These are phyloP conservation scores for Coprinopsis sp. DNA, from an alignment of 768 basidiomycete genomes.

Conservation along the genomic window DNA sequence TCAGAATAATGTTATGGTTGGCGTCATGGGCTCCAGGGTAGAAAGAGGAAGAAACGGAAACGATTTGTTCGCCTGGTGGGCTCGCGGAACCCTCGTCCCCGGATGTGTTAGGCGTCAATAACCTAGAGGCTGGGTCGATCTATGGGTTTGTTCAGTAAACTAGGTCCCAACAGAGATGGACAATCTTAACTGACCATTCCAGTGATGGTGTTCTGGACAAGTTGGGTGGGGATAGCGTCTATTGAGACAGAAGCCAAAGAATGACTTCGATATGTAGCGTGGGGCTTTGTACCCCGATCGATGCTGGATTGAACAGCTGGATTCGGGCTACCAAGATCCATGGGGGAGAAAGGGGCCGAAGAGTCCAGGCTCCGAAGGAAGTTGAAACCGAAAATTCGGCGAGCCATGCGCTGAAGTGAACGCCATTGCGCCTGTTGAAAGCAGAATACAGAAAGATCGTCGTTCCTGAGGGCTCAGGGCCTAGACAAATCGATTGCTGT, in stretches of 20 bases:
- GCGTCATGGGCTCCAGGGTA: slow-evolving; percentile 15
- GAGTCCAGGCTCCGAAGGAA: neutral
- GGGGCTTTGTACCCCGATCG: neutral
- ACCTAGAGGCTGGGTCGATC: neutral
- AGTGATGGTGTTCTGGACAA: neutral
- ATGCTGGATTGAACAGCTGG: neutral
- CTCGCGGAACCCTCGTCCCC: neutral
- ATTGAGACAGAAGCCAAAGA: neutral
- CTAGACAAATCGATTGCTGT: no score
- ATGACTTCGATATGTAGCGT: neutral
- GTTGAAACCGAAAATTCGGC: neutral
- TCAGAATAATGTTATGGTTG: slow-evolving; percentile 28
- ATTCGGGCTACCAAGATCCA: neutral
- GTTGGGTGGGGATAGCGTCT: neutral
- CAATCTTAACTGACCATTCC: neutral
- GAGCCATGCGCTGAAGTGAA: neutral
- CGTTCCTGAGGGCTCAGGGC: no score
- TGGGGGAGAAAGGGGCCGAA: neutral
- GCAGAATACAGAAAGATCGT: no score
- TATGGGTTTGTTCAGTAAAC: neutral
- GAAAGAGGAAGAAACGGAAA: slow-evolving; percentile 20
- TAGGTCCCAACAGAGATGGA: neutral
- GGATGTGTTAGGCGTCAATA: neutral
- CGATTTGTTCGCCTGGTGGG: neutral
- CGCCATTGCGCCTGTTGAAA: no score